These are phyloP conservation scores for Strigomonas galati DNA, from an alignment of 208 protist genomes.

Conservation along the genomic window DNA sequence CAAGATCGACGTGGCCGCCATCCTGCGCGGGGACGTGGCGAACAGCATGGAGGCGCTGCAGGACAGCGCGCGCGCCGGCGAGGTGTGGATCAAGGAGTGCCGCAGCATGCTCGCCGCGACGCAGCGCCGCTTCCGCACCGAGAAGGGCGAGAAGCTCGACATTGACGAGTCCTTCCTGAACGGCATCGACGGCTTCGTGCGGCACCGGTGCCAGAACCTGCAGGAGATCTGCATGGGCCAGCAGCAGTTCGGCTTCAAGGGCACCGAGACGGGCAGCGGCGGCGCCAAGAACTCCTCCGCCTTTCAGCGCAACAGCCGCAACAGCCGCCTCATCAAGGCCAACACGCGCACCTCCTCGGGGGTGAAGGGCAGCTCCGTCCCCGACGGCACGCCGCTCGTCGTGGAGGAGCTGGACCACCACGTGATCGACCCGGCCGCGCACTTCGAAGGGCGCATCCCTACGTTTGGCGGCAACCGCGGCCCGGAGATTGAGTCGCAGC, in stretches of 20 bases:
- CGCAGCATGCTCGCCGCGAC: constrained; percentile 85
- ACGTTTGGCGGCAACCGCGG: constrained; percentile 94
- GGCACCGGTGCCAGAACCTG: constrained; percentile 96
- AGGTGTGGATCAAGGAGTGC: constrained; percentile 93
- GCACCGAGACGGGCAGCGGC: constrained; percentile 17
- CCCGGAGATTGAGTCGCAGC: constrained; percentile 92
- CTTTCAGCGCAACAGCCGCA: constrained; percentile 12
- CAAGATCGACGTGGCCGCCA: constrained; percentile 92
- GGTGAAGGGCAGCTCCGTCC: constrained; percentile 12
- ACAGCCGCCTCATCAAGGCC: constrained; percentile 4
- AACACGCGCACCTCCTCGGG: not conserved
- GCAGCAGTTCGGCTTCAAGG: constrained; percentile 94
- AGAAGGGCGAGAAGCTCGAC: constrained; percentile 90
- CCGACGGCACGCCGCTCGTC: constrained; percentile 36
- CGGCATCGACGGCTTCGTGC: constrained; percentile 97
- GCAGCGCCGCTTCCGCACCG: constrained; percentile 62
- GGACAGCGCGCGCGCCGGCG: constrained; percentile 87
- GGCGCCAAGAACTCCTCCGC: constrained; percentile 15
- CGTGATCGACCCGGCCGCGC: constrained; percentile 24
- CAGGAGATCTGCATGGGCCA: constrained; percentile 97
- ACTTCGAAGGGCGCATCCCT: constrained; percentile 81
- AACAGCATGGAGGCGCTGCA: constrained; percentile 89
- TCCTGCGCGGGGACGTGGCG: constrained; percentile 93
- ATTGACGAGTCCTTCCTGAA: constrained; percentile 93
- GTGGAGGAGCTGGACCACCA: constrained; percentile 67